phyloP scores from a whole-genome alignment of 1,284 basidiomycete genomes.

The Moesziomyces parantarcticus region DNA sequence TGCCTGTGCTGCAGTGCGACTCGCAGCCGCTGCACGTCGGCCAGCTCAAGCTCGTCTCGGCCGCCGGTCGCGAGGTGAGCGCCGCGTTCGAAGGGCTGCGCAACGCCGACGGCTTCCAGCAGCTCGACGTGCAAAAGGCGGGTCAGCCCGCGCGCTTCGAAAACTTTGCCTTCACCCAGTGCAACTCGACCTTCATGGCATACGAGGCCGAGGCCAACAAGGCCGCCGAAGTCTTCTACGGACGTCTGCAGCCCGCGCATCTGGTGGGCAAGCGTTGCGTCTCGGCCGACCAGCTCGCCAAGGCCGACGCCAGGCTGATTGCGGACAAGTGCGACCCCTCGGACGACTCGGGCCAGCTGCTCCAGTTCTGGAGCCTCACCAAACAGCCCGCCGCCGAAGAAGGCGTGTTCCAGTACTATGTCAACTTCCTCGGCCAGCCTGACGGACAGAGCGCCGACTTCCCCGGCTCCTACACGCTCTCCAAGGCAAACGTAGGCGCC shows the following conservation, averaged over 20 bases:
- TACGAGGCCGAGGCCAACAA: conserved; percentile 43
- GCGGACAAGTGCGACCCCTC: conserved; percentile 34
- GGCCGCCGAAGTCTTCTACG: conserved; percentile 40
- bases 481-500: conserved; percentile 10
- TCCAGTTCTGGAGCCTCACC: conserved; percentile 51
- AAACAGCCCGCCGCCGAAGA: conserved; percentile 30
- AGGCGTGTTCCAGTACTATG: conserved; percentile 30
- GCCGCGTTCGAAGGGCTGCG: conserved; percentile 48
- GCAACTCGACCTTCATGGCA: conserved; percentile 36
- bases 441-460: conserved; percentile 26
- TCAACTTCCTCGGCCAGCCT: conserved; percentile 46
- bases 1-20: conserved; percentile 31
- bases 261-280: conserved; percentile 44
- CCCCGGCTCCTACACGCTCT: conserved; percentile 30
- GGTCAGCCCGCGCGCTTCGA: conserved; percentile 29
- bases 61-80: conserved; percentile 18
- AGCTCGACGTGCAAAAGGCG: conserved; percentile 40
- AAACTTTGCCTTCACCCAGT: conserved; percentile 44
- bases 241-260: conserved; percentile 45
- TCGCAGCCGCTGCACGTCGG: conserved; percentile 25
- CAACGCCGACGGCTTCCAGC: conserved; percentile 38
- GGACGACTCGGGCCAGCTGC: conserved; percentile 49
- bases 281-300: conserved; percentile 26
- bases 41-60: conserved; percentile 34
- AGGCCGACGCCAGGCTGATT: conserved; percentile 23